phyloP scores from a whole-genome alignment of 2,329 filamentous ascomycete species.

The Xylaria sp. region DNA sequence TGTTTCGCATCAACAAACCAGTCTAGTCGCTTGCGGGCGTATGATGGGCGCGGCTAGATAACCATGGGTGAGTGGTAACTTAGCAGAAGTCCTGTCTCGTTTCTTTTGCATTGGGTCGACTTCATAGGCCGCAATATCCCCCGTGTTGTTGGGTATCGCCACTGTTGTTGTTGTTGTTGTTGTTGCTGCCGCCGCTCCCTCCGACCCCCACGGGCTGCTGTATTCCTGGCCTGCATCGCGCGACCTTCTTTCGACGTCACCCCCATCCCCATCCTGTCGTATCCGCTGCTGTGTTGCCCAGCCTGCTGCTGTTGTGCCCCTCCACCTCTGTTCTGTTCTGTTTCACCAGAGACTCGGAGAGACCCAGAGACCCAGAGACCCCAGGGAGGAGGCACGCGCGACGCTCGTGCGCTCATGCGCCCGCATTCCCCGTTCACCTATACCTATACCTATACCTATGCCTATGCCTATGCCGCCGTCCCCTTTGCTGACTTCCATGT shows the following conservation, averaged over 20 bases:
- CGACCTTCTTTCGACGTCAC: conserved; percentile 15
- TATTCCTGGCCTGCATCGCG: conserved; percentile 17
- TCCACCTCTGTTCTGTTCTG: conserved; percentile 25
- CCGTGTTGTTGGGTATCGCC: background rate
- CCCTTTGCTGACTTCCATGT: conserved; percentile 43
- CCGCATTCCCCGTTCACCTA: conserved; percentile 23
- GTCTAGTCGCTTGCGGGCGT: conserved; percentile 21
- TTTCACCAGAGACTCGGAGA: conserved; percentile 47
- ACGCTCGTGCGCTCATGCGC: conserved; percentile 1
- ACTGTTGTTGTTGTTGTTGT: background rate
- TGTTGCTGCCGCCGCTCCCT: background rate
- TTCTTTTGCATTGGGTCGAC: conserved; percentile 3
- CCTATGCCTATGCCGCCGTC: conserved; percentile 38
- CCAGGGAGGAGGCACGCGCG: conserved; percentile 37
- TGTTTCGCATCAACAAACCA: conserved; percentile 8
- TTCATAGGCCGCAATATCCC: background rate
- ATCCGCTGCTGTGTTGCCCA: conserved; percentile 25
- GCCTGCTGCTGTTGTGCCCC: conserved; percentile 28
- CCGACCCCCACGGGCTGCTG: conserved; percentile 12
- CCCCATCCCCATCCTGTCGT: conserved; percentile 19
- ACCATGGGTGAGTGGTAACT: conserved; percentile 50
- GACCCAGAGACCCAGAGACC: too few species aligned
- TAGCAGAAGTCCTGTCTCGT: background rate
- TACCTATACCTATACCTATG: too few species aligned
- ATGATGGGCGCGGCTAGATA: conserved; percentile 46